Evolutionary conservation across 257 asterid species (phyloP).

Genomic region (Phtheirospermum japonicum): DNA sequence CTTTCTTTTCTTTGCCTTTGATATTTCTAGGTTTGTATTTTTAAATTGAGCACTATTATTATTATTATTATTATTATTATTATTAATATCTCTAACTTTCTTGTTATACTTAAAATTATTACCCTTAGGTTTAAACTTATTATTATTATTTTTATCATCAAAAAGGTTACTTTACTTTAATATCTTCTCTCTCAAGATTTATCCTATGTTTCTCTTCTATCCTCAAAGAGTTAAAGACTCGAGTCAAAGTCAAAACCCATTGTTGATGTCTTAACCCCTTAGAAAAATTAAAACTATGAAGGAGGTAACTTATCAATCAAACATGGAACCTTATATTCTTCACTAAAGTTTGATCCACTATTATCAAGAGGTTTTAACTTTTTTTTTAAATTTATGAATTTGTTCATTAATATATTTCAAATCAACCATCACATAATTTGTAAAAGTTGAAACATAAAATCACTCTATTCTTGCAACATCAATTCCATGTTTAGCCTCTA

Average conservation of each 20-base stretch:
- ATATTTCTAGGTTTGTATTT: no score
- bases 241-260: not conserved
- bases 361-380: not conserved
- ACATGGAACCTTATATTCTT: not conserved
- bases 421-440: no score
- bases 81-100: no score
- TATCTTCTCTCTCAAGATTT: not conserved
- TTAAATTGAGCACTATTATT: no score
- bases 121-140: no score
- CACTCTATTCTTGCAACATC: not conserved
- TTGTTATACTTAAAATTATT: no score
- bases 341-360: not conserved
- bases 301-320: no score
- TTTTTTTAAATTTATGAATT: slow-evolving; percentile 9
- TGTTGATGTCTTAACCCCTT: no score
- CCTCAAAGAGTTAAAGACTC: not conserved
- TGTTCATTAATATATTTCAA: not conserved
- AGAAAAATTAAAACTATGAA: no score
- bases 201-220: not conserved
- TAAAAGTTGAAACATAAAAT: not conserved
- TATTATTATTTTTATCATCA: not conserved
- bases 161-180: not conserved
- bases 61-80: no score
- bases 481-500: not conserved
- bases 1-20: no score